phyloP scores from a whole-genome alignment of 2,329 filamentous ascomycete species.

The Nothomitra cinnamomea region DNA sequence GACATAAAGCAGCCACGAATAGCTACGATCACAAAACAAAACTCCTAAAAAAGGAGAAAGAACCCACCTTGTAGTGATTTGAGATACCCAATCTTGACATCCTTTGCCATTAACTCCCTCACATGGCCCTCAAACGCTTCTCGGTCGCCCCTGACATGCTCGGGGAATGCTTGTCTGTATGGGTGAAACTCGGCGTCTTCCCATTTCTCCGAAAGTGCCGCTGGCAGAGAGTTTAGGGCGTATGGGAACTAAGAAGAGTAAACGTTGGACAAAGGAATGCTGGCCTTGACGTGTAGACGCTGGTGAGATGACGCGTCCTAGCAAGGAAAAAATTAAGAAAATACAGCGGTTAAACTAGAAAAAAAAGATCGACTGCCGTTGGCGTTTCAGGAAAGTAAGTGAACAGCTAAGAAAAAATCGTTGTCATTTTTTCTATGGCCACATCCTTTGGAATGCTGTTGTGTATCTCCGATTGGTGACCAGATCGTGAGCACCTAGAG shows the following conservation, averaged over 20 bases:
- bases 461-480: no score
- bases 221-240: conserved; percentile 48
- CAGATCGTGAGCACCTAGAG: no score
- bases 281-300: no score
- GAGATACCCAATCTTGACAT: conserved; percentile 60
- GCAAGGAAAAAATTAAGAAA: no score
- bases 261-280: no score
- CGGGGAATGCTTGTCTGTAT: conserved; percentile 56
- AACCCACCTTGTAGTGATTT: conserved; percentile 50
- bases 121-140: conserved; percentile 48
- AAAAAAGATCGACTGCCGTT: no score
- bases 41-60: conserved; percentile 9
- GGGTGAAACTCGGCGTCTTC: conserved; percentile 42
- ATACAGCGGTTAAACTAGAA: no score
- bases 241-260: conserved; percentile 49
- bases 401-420: no score
- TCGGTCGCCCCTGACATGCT: conserved; percentile 40
- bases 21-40: conserved; percentile 6
- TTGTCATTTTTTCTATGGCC: no score
- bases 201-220: conserved; percentile 50
- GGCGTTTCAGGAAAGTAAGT: no score
- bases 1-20: conserved; percentile 4
- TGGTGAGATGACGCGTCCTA: no score
- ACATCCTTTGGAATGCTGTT: no score
- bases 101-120: conserved; percentile 49